Evolutionary conservation across 345 rosid genomes (phyloP).

Genomic region (sweet orange (Citrus sinensis)): DNA sequence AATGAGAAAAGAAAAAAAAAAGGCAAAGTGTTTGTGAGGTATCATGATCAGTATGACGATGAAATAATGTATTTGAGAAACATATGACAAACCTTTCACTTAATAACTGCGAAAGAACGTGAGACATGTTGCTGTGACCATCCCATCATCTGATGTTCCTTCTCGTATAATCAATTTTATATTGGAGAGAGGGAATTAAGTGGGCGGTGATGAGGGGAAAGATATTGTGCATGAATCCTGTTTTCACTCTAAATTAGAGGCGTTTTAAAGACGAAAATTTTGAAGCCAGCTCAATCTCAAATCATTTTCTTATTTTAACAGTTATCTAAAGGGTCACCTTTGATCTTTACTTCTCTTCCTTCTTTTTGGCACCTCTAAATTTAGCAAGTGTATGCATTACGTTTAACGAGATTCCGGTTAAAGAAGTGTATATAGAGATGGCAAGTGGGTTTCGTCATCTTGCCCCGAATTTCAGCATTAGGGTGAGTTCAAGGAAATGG

Average conservation of each 20-base stretch:
- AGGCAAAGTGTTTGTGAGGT: background rate
- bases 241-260: background rate
- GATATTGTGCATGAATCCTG: slow-evolving; percentile 25
- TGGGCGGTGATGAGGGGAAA: slow-evolving; percentile 26
- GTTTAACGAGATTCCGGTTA: slow-evolving; percentile 9
- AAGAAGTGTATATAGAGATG: background rate
- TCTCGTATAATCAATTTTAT: background rate
- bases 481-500: background rate
- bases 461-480: background rate
- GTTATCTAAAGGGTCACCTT: background rate
- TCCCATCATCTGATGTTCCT: background rate
- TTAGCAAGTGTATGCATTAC: background rate
- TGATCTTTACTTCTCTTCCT: background rate
- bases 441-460: slow-evolving; percentile 9
- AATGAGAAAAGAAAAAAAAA: background rate
- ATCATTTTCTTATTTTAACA: background rate
- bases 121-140: background rate
- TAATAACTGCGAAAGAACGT: background rate
- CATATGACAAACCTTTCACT: background rate
- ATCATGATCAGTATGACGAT: background rate
- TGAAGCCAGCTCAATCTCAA: background rate
- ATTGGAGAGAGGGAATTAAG: slow-evolving; percentile 6
- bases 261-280: slow-evolving; percentile 5
- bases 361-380: background rate
- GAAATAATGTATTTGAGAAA: background rate